phyloP scores from a whole-genome alignment of 2,329 filamentous ascomycete genomes.

The Aureobasidium lini region DNA sequence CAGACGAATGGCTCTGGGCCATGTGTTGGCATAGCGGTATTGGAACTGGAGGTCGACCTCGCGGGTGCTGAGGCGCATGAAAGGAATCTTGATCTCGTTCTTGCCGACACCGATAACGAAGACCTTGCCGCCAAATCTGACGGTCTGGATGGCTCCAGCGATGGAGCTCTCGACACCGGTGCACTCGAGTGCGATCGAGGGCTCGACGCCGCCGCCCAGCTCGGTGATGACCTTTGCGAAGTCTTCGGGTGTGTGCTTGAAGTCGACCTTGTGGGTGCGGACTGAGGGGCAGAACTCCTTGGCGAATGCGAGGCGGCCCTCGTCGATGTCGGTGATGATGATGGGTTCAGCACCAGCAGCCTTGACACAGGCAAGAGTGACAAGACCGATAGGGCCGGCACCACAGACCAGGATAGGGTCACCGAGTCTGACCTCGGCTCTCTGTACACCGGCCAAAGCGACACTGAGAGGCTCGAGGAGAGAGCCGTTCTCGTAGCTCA shows the following conservation, averaged over 20 bases:
- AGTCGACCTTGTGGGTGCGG: slow-evolving; percentile 70
- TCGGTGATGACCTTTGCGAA: slow-evolving; percentile 61
- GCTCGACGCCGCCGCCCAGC: slow-evolving; percentile 71
- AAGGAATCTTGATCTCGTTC: slow-evolving; percentile 91
- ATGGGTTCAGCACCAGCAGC: slow-evolving; percentile 86
- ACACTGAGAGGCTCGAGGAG: slow-evolving; percentile 87
- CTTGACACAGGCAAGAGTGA: slow-evolving; percentile 74
- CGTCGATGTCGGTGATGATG: slow-evolving; percentile 91
- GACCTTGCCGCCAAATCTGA: slow-evolving; percentile 93
- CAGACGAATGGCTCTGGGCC: slow-evolving; percentile 85
- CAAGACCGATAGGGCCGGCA: slow-evolving; percentile 86
- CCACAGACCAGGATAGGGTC: slow-evolving; percentile 86
- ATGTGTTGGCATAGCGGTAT: slow-evolving; percentile 93
- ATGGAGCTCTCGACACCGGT: slow-evolving; percentile 91
- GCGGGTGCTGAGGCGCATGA: slow-evolving; percentile 83
- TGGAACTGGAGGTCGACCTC: slow-evolving; percentile 96
- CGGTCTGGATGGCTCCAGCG: slow-evolving; percentile 74
- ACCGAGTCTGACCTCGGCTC: slow-evolving; percentile 71
- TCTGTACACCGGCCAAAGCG: slow-evolving; percentile 78
- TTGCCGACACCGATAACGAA: slow-evolving; percentile 94
- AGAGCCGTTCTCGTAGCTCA: slow-evolving; percentile 86
- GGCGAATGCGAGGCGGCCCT: slow-evolving; percentile 75
- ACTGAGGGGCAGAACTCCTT: slow-evolving; percentile 73
- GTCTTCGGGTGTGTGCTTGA: slow-evolving; percentile 57
- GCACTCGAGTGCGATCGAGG: slow-evolving; percentile 78